These are phyloP conservation scores for Geotrichum aggregatum DNA, from an alignment of 1,139 yeast genomes.

Conservation along the genomic window DNA sequence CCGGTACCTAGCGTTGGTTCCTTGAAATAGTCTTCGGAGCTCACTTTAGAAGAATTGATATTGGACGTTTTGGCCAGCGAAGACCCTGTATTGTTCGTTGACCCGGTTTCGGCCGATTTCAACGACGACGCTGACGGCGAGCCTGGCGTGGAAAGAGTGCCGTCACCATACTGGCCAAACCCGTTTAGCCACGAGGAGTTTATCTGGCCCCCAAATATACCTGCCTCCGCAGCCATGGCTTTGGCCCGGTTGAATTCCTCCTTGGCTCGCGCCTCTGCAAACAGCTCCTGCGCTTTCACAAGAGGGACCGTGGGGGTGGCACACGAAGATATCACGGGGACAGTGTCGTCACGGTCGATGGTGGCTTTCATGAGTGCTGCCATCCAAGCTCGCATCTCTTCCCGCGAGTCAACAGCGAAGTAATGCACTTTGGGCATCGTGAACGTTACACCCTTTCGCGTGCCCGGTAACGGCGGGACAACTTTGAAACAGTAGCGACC, in stretches of 20 bases:
- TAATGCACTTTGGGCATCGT: conserved; percentile 95
- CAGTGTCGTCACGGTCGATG: conserved; percentile 87
- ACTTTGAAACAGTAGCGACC: conserved; percentile 89
- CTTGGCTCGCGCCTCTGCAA: conserved; percentile 56
- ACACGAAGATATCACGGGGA: conserved; percentile 95
- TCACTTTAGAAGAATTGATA: not conserved
- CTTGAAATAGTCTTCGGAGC: conserved; percentile 2
- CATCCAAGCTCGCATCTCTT: conserved; percentile 94
- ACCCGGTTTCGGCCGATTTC: conserved; percentile 29
- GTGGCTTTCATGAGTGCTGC: conserved; percentile 93
- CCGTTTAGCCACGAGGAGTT: conserved; percentile 14
- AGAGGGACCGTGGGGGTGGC: conserved; percentile 90
- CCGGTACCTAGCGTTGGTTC: not conserved
- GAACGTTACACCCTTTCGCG: conserved; percentile 87
- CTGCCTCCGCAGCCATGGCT: conserved; percentile 29
- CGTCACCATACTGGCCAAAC: conserved; percentile 14
- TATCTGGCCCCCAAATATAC: conserved; percentile 7
- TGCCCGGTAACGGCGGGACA: conserved; percentile 98
- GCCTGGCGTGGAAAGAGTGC: conserved; percentile 25
- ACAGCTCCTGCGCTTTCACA: conserved; percentile 77
- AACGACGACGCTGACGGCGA: conserved; percentile 28
- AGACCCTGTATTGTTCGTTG: conserved; percentile 28
- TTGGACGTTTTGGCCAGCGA: conserved; percentile 11
- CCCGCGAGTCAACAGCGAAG: conserved; percentile 87
- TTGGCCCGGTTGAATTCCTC: conserved; percentile 33